Base-by-base conservation (phyloP, 495 filamentous ascomycete genomes). In the Penicillium pulvis region DNA sequence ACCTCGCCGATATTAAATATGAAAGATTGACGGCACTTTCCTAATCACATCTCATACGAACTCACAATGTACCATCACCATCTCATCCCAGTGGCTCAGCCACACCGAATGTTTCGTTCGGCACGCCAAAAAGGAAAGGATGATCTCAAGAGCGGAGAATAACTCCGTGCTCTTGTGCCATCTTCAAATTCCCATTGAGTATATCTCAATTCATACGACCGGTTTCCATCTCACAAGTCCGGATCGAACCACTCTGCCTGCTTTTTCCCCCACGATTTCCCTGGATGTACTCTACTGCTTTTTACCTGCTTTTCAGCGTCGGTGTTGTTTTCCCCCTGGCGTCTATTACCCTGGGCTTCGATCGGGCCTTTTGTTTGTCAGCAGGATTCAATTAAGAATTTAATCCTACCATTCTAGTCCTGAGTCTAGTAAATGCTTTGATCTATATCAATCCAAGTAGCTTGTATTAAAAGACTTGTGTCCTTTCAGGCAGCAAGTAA, bases 1-100 rank as follows among this genome's bases (percentile, higher is more conserved):
- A n/a, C 57, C 64, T 42, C 61, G 64, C 51, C 58, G 61, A 45
- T 66, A 62, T 42, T 65, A 46, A 56, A 24, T 4, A 28, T 28
- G 28, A 28, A 28, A 7, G 28, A 28, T 5, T 28, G 3, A 1
- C 28, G 28, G 28, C 28, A 7, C 28, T 28, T 28, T 7, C 6
- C 28, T 28, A 28, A 28, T 28, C 28, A 28, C 28, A 28, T 28
- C 28, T 36, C 12, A 11, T 17, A 41, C 39, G 39, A 41, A 11
- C 26, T 16, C 10, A 20, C 23, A 20, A 30, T 57, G 55, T 58
- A 49, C 47, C 58, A 60, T 53, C 50, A 53, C 23, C 19, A 53
- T 39, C 20, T 23, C 20, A 23, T 36, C 28, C 10, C 33, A 36
- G 33, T 36, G 33, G 33, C 33, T 14, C 33, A 28, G 33, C 33